Percentiles rank a stretch among this genome's conserved stretches.
phyloP scores from a whole-genome alignment of 352 stramenopile species.

The Phytopythium montanum region DNA sequence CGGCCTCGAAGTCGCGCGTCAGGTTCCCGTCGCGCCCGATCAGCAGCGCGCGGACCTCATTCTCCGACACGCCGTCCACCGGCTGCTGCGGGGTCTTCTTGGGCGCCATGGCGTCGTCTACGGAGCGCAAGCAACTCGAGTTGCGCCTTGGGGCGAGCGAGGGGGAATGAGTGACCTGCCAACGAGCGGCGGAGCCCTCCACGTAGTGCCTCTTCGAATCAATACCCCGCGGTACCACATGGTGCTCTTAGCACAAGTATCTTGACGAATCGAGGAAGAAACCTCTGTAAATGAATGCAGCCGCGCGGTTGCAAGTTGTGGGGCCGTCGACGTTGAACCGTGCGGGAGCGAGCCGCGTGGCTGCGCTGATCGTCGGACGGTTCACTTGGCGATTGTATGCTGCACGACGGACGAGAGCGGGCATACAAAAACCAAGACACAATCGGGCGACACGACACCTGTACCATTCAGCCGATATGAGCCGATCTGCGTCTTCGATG shows the following conservation, averaged over 20 bases:
- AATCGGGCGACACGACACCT: background rate
- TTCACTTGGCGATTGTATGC: background rate
- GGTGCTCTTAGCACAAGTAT: background rate
- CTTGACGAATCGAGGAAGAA: background rate
- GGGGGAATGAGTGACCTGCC: constrained; percentile 5
- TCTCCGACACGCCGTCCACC: constrained; percentile 66
- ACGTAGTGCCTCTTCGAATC: background rate
- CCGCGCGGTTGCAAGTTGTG: background rate
- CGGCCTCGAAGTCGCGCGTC: constrained; percentile 81
- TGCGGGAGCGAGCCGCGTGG: background rate
- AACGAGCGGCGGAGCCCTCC: constrained; percentile 1
- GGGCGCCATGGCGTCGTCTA: constrained; percentile 34
- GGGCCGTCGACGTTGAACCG: constrained; percentile 1
- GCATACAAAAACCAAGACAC: background rate
- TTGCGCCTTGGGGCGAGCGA: constrained; percentile 8
- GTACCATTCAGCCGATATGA: background rate
- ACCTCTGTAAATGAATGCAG: background rate
- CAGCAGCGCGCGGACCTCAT: constrained; percentile 77
- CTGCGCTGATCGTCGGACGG: background rate
- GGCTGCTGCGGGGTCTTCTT: constrained; percentile 47
- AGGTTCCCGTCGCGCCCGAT: constrained; percentile 81
- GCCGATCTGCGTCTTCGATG: background rate
- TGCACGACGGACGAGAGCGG: background rate
- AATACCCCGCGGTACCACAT: background rate
- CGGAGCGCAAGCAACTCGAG: background rate